Conservation (phyloP, 805 yeast species). For the Jamesozyma piceae region DNA sequence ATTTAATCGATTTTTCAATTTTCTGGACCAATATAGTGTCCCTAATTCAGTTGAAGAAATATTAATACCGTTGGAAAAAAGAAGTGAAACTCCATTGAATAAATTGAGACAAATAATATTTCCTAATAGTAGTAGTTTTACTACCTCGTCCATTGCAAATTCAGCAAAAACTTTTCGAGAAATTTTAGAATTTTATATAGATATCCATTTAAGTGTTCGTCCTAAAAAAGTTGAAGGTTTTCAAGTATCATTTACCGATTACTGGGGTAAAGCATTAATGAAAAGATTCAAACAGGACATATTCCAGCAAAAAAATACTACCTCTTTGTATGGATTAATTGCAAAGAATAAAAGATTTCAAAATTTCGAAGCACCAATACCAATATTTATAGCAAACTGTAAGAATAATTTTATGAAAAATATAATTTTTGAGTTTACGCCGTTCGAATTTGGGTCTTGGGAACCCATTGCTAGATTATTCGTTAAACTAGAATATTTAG, state of each 20-base stretch:
- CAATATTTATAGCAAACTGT: slow-evolving; percentile 39
- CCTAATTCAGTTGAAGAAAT: slow-evolving; percentile 5
- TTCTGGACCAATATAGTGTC: slow-evolving; percentile 11
- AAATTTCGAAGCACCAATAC: slow-evolving; percentile 36
- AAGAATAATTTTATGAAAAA: slow-evolving; percentile 31
- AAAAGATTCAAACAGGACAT: slow-evolving; percentile 28
- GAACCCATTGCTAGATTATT: slow-evolving; percentile 40
- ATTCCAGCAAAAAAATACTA: slow-evolving; percentile 33
- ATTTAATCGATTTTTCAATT: slow-evolving; percentile 18
- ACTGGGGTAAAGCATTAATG: slow-evolving; percentile 57
- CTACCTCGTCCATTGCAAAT: slow-evolving; percentile 8
- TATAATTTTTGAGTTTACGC: slow-evolving; percentile 47
- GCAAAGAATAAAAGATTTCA: slow-evolving; percentile 27
- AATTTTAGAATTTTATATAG: slow-evolving; percentile 40
- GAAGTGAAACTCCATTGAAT: slow-evolving; percentile 9
- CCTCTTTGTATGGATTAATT: slow-evolving; percentile 31
- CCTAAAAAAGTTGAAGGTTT: slow-evolving; percentile 45
- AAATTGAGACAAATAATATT: slow-evolving; percentile 13
- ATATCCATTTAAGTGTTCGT: slow-evolving; percentile 45
- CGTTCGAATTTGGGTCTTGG: slow-evolving; percentile 65
- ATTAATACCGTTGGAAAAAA: slow-evolving; percentile 4
- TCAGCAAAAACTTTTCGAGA: slow-evolving; percentile 27
- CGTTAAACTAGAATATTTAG: slow-evolving; percentile 43
- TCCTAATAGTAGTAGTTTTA: slow-evolving; percentile 8
- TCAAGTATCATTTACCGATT: slow-evolving; percentile 52